Conservation (phyloP, 2,329 filamentous ascomycete species). For the Penicillium sp. region DNA sequence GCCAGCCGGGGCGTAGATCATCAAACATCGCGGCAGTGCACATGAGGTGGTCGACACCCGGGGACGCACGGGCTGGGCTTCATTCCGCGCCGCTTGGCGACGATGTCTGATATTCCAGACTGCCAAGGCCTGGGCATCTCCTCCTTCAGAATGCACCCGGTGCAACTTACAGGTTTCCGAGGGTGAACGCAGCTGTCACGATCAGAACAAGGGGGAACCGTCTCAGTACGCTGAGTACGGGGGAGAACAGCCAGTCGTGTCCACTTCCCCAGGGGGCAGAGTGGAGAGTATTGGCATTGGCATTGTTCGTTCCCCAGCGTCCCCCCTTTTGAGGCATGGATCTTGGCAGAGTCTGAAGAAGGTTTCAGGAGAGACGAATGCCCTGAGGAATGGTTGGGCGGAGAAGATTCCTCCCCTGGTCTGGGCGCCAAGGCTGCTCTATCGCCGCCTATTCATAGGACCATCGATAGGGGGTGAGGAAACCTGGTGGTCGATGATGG, state of each 20-base stretch:
- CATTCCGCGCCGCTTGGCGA: slow-evolving; percentile 18
- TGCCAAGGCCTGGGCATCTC: slow-evolving; percentile 13
- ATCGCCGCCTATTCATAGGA: background rate
- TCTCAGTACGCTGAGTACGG: background rate
- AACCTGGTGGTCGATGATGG: background rate
- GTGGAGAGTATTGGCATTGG: background rate
- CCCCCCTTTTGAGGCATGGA: background rate
- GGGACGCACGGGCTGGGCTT: background rate
- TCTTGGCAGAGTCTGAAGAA: slow-evolving; percentile 1
- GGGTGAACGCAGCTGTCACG: background rate
- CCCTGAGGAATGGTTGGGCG: background rate
- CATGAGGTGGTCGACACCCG: background rate
- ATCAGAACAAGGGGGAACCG: background rate
- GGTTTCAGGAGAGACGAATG: slow-evolving; percentile 3
- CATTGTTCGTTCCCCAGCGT: background rate
- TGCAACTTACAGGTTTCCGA: slow-evolving; percentile 8
- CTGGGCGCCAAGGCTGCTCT: slow-evolving; percentile 15
- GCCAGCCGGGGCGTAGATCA: background rate
- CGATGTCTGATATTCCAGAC: slow-evolving; percentile 10
- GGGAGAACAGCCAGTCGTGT: background rate
- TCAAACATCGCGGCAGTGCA: slow-evolving; percentile 2
- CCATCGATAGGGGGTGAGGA: background rate
- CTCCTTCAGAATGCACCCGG: slow-evolving; percentile 19
- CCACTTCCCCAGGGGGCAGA: slow-evolving; percentile 1
- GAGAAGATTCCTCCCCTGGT: background rate